These are phyloP conservation scores for Bolboschoenus planiculmis DNA, from an alignment of 176 grass and related monocot species.

Conservation along the genomic window DNA sequence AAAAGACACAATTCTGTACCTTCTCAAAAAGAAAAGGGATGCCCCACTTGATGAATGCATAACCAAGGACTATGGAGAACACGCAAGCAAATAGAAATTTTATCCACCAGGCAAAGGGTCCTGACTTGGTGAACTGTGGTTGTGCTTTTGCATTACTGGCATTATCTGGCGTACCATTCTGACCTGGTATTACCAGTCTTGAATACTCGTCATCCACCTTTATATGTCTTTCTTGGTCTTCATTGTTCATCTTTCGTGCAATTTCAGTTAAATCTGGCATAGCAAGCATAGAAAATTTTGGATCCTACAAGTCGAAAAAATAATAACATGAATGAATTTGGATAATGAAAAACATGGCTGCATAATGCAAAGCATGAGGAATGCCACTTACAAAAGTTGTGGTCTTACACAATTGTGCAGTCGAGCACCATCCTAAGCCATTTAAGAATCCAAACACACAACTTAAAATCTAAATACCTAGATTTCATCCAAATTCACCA, in stretches of 20 bases:
- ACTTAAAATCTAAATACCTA: neutral
- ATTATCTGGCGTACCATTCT: neutral
- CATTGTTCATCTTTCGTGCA: conserved; percentile 15
- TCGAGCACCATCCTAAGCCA: neutral
- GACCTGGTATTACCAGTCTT: conserved; percentile 24
- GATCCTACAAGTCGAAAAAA: neutral
- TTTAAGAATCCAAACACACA: neutral
- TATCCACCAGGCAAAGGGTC: conserved; percentile 37
- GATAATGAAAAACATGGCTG: neutral
- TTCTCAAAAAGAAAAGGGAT: conserved; percentile 83
- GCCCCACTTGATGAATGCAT: conserved; percentile 58
- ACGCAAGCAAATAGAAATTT: conserved; percentile 36
- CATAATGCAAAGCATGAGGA: neutral
- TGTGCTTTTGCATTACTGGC: conserved; percentile 9
- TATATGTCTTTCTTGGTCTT: conserved; percentile 33
- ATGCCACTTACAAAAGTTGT: neutral
- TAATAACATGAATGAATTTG: conserved; percentile 9
- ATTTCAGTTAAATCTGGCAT: conserved; percentile 29
- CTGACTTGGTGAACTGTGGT: conserved; percentile 11
- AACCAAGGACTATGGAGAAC: conserved; percentile 32
- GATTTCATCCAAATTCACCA: neutral
- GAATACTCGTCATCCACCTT: conserved; percentile 23
- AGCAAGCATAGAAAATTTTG: neutral
- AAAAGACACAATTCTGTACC: conserved; percentile 24
- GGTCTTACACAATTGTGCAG: neutral